Evolutionary conservation across 2,329 filamentous ascomycete species (phyloP), one percentile per base, ranked within the genome.

Genomic region (Fusarium continuum): DNA sequence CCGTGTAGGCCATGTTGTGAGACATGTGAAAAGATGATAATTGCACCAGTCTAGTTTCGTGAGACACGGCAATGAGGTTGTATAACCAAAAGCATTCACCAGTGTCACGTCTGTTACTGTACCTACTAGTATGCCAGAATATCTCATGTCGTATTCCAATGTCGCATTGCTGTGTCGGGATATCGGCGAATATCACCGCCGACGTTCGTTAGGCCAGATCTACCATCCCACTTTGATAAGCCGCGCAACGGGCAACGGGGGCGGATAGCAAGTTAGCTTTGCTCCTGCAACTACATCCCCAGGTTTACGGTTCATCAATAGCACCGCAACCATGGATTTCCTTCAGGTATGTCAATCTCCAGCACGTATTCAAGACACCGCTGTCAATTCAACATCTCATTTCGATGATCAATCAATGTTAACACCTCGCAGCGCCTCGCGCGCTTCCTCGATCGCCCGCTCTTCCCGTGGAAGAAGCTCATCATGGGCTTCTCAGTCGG

Each of bases 381-480:
- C 26, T 44, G 13, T 6, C 19, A 22, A 10, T 16, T 36, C 6
- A 25, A 13, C 4, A 17, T 16, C 25, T 20, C 43, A 23, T n/a
- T 44, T 23, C 14, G 13, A 25, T 31, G 20, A 43, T 23, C 23
- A 52, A 31, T 57, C 10, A 9, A 29, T 36, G 46, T 68, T 71
- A 60, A 72, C 39, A n/a, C 47, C 22, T 17, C 28, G 20, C 41
- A 89, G 86, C 85, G 85, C 82, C 88, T 98, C 69, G 92, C 92
- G 74, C 87, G 87, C 77, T 88, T 91, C 78, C 89, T 98, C 72
- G 95, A 99, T 82, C 88, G 91, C 74, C 93, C 94, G 55, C 83
- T 91, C 74, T 97, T 98, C 81, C 94, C 95, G 51, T 99, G 95
- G 95, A 99, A 97, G 87, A 91, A 88, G 76, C 88, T 99, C 71